Evolutionary conservation across 129 eudicot species (phyloP).

Genomic region (Flaveria ramosissima): DNA sequence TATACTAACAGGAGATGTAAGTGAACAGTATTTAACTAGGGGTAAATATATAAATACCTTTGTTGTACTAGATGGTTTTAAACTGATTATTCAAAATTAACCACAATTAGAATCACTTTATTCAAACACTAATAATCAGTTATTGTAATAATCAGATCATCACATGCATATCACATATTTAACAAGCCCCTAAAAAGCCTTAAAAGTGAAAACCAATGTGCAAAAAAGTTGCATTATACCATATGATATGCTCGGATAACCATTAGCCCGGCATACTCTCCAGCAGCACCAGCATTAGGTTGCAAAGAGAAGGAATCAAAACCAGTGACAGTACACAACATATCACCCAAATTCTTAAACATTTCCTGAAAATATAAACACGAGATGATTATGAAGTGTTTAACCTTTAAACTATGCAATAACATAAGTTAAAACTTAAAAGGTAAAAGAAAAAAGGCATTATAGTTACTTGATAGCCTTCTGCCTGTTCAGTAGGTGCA

Average conservation of each 20-base stretch:
- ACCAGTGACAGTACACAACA: constrained; percentile 82
- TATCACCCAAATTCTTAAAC: constrained; percentile 79
- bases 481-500: constrained; percentile 82
- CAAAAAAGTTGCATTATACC: constrained; percentile 42
- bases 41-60: too few species aligned
- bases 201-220: background rate
- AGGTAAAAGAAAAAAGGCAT: constrained; percentile 33
- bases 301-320: constrained; percentile 96
- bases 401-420: background rate
- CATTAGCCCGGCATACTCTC: constrained; percentile 98
- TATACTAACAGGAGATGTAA: too few species aligned
- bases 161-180: too few species aligned
- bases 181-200: background rate
- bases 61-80: background rate
- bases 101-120: background rate
- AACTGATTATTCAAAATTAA: background rate
- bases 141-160: too few species aligned
- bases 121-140: background rate
- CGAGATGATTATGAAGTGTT: background rate
- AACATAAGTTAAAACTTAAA: background rate
- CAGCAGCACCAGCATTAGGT: constrained; percentile 99
- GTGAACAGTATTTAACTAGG: too few species aligned
- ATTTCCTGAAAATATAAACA: constrained; percentile 60
- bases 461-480: constrained; percentile 71
- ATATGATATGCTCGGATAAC: constrained; percentile 95